Conservation (phyloP, 129 eudicot genomes). For the Centella asiatica region DNA sequence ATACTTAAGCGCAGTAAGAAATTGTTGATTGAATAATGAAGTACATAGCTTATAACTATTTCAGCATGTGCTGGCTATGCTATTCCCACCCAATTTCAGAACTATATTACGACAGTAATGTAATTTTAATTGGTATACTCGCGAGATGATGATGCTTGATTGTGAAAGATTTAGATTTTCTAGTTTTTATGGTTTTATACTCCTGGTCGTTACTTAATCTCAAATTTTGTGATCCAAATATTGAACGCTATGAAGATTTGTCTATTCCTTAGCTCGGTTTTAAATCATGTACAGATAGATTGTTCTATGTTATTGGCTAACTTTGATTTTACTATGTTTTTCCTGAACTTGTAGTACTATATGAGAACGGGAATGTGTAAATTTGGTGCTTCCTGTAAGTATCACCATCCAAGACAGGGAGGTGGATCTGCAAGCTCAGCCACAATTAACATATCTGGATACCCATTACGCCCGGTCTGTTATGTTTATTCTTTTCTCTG, state of each 20-base stretch:
- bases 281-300: neutral
- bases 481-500: neutral
- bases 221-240: neutral
- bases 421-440: conserved; percentile 43
- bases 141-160: too few relatives aligned
- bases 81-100: too few relatives aligned
- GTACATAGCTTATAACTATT: too few relatives aligned
- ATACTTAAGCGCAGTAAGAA: too few relatives aligned
- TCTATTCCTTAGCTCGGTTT: neutral
- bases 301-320: neutral
- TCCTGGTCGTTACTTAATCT: neutral
- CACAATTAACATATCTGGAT: conserved; percentile 56
- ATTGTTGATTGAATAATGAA: too few relatives aligned
- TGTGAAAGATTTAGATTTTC: too few relatives aligned
- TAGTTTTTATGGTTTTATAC: too few relatives aligned
- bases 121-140: too few relatives aligned
- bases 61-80: too few relatives aligned
- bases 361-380: conserved; percentile 84
- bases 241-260: neutral
- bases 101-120: too few relatives aligned
- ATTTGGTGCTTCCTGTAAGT: conserved; percentile 82
- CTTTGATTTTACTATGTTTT: neutral
- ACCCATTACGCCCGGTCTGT: conserved; percentile 79
- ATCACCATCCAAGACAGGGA: conserved; percentile 89
- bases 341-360: conserved; percentile 41